These are phyloP conservation scores for Hippophae gyantsensis DNA, from an alignment of 306 rosid genomes.

Conservation along the genomic window DNA sequence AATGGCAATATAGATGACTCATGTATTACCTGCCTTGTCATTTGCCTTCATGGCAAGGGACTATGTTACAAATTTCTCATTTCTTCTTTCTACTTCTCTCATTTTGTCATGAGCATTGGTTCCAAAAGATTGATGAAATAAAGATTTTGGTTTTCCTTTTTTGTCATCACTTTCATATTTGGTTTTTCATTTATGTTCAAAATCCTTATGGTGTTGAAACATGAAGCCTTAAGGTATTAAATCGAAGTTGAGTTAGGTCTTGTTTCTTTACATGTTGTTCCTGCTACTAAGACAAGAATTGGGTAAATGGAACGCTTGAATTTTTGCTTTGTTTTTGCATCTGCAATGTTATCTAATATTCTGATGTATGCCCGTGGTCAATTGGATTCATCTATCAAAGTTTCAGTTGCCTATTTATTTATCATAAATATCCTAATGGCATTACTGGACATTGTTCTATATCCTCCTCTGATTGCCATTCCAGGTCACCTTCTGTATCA, in stretches of 20 bases:
- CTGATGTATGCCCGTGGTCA: too few relatives aligned
- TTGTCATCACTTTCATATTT: neutral
- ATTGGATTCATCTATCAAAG: too few relatives aligned
- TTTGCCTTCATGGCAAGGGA: neutral
- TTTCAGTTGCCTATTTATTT: too few relatives aligned
- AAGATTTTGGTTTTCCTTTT: neutral
- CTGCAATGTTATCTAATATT: too few relatives aligned
- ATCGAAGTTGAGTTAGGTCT: neutral
- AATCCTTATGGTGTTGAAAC: neutral
- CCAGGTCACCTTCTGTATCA: slow-evolving; percentile 69
- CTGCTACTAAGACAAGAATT: neutral
- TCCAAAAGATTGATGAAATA: too few relatives aligned
- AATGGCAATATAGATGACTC: too few relatives aligned
- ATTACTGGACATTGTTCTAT: neutral
- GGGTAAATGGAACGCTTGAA: neutral
- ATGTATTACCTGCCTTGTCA: neutral
- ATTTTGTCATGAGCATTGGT: too few relatives aligned
- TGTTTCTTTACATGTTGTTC: neutral
- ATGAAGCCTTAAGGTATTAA: neutral
- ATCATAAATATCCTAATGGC: neutral
- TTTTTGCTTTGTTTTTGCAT: too few relatives aligned
- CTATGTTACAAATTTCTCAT: neutral
- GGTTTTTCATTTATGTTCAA: neutral
- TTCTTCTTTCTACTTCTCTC: neutral
- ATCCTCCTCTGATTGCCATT: neutral